phyloP scores from a whole-genome alignment of 202 grass and related monocot genomes.

The Elaeis oleifera region DNA sequence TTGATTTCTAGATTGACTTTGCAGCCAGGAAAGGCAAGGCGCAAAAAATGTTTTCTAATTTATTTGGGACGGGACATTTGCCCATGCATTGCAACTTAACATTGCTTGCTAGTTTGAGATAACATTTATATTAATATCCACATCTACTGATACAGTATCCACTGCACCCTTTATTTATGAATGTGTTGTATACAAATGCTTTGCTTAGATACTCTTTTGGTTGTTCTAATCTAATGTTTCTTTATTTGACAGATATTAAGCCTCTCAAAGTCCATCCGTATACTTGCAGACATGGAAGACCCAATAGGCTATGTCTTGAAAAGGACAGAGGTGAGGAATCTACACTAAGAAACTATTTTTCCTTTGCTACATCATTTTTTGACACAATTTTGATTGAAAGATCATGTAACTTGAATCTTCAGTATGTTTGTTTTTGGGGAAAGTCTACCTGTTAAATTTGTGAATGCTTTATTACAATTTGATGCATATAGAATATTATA shows the following conservation, averaged over 20 bases:
- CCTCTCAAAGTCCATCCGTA: constrained; percentile 77
- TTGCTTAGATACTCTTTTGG: neutral
- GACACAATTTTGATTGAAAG: too few relatives aligned
- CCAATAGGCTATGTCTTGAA: constrained; percentile 71
- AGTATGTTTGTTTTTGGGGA: too few relatives aligned
- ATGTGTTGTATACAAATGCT: too few relatives aligned
- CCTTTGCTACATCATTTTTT: too few relatives aligned
- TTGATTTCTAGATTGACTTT: constrained; percentile 77
- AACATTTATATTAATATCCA: too few relatives aligned
- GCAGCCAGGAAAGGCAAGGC: constrained; percentile 64
- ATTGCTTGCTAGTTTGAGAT: neutral
- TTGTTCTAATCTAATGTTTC: neutral
- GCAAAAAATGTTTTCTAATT: constrained; percentile 3
- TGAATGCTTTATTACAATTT: too few relatives aligned
- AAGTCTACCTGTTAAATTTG: too few relatives aligned
- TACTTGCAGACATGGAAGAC: constrained; percentile 87
- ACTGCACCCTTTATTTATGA: too few relatives aligned
- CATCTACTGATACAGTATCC: too few relatives aligned
- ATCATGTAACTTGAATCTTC: too few relatives aligned
- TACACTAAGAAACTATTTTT: neutral
- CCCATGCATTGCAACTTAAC: neutral
- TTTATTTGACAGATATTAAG: constrained; percentile 59
- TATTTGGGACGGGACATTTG: neutral
- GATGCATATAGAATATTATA: too few relatives aligned
- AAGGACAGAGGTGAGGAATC: constrained; percentile 58